A percentile compares a stretch with the other conserved stretches of the same genome.
These are phyloP conservation scores for Mycena rebaudengoi DNA, from an alignment of 768 basidiomycete species.

Conservation along the genomic window DNA sequence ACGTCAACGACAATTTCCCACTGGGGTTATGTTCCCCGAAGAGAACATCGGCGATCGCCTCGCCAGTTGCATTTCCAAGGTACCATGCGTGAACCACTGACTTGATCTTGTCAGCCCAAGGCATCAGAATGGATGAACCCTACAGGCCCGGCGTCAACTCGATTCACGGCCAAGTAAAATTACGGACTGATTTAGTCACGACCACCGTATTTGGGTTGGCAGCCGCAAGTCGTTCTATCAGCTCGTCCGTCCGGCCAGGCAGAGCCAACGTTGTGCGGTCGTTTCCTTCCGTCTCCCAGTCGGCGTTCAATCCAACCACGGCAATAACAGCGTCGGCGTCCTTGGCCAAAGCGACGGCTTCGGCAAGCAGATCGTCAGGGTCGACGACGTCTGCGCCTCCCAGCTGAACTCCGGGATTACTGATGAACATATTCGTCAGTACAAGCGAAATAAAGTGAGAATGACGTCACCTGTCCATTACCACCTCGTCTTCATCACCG, in stretches of 20 bases:
- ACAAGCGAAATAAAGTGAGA: background rate
- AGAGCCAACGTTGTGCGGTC: slow-evolving; percentile 74
- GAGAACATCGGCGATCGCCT: slow-evolving; percentile 83
- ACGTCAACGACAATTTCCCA: slow-evolving; percentile 79
- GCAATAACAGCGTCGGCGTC: slow-evolving; percentile 80
- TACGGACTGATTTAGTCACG: slow-evolving; percentile 73
- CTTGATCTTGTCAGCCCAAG: slow-evolving; percentile 75
- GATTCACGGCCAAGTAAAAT: background rate
- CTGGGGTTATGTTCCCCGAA: slow-evolving; percentile 83
- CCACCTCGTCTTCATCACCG: slow-evolving; percentile 68
- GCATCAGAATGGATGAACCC: slow-evolving; percentile 81
- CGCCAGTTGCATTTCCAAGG: slow-evolving; percentile 83
- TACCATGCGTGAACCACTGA: slow-evolving; percentile 87
- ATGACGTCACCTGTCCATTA: slow-evolving; percentile 60
- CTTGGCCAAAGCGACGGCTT: slow-evolving; percentile 71
- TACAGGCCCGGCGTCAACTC: slow-evolving; percentile 32
- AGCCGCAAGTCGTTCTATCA: slow-evolving; percentile 68
- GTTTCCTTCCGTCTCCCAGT: slow-evolving; percentile 86
- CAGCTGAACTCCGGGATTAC: slow-evolving; percentile 75
- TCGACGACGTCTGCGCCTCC: slow-evolving; percentile 75
- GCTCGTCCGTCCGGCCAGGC: slow-evolving; percentile 79
- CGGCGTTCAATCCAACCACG: slow-evolving; percentile 80
- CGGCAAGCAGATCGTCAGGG: slow-evolving; percentile 62
- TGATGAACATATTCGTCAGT: slow-evolving; percentile 23
- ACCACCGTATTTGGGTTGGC: slow-evolving; percentile 78